Conservation (phyloP, 768 basidiomycete species). For the Calocera cornea region DNA sequence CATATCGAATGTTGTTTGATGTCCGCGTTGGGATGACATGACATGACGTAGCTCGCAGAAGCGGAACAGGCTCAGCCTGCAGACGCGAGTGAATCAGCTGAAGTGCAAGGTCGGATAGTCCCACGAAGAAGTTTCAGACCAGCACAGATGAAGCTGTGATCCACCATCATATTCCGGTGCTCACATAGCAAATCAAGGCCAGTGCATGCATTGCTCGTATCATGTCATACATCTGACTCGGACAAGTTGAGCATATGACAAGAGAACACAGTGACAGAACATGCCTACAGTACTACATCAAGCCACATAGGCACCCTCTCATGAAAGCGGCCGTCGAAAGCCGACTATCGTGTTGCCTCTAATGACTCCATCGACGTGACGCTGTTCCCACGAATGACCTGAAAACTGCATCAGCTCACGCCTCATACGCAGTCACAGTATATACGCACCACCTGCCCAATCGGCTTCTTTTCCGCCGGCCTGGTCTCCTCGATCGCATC, state of each 20-base stretch:
- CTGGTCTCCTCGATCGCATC: constrained; percentile 85
- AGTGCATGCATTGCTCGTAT: neutral
- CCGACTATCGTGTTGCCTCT: constrained; percentile 39
- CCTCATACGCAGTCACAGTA: constrained; percentile 4
- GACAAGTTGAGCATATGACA: neutral
- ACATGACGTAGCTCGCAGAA: no score
- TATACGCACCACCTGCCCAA: constrained; percentile 76
- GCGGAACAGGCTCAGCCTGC: no score
- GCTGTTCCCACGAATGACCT: constrained; percentile 96
- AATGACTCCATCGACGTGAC: constrained; percentile 90
- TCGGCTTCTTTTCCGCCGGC: constrained; percentile 76
- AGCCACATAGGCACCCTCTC: neutral
- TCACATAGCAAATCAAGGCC: neutral
- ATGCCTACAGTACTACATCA: neutral
- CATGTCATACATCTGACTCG: neutral
- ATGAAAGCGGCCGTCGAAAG: neutral
- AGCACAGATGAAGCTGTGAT: neutral
- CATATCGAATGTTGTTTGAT: neutral
- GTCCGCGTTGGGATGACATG: no score
- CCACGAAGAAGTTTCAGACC: neutral
- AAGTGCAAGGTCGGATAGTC: no score
- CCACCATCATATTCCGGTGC: no score
- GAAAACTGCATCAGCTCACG: constrained; percentile 11
- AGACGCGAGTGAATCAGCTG: neutral
- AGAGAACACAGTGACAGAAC: neutral